Conservation (phyloP, 2,329 filamentous ascomycete genomes). For the Arthroderma sp. region DNA sequence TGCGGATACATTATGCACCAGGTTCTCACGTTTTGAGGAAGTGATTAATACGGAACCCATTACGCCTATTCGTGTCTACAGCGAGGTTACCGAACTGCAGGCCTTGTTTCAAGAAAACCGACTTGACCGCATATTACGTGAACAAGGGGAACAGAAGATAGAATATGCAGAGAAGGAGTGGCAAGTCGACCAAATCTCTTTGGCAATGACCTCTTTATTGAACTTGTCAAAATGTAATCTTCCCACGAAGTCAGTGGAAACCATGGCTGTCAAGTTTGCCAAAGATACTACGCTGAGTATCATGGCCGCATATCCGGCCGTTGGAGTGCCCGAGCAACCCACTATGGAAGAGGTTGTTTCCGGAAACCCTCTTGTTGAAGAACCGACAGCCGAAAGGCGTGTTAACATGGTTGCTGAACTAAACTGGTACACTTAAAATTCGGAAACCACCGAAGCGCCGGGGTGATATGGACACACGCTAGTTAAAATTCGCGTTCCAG, state of each 20-base stretch:
- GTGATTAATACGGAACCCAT: neutral
- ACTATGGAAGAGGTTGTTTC: too few species aligned
- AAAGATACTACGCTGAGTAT: neutral
- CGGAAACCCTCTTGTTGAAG: too few species aligned
- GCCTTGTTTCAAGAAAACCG: neutral
- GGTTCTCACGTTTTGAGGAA: neutral
- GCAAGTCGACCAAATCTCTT: neutral
- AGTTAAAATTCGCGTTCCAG: neutral
- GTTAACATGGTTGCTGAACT: neutral
- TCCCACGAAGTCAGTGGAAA: neutral
- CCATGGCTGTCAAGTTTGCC: neutral
- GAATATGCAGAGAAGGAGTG: neutral
- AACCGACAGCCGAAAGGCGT: neutral
- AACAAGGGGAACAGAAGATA: neutral
- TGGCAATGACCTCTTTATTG: neutral
- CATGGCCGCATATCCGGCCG: neutral
- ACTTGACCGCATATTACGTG: neutral
- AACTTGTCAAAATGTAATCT: neutral
- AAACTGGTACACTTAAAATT: neutral
- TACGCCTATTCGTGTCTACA: neutral
- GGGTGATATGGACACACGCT: neutral
- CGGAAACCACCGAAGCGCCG: neutral
- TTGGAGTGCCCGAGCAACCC: too few species aligned
- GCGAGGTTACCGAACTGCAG: neutral
- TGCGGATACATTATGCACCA: neutral